Conservation (phyloP, 306 rosid species). For the Acacia confusa region DNA sequence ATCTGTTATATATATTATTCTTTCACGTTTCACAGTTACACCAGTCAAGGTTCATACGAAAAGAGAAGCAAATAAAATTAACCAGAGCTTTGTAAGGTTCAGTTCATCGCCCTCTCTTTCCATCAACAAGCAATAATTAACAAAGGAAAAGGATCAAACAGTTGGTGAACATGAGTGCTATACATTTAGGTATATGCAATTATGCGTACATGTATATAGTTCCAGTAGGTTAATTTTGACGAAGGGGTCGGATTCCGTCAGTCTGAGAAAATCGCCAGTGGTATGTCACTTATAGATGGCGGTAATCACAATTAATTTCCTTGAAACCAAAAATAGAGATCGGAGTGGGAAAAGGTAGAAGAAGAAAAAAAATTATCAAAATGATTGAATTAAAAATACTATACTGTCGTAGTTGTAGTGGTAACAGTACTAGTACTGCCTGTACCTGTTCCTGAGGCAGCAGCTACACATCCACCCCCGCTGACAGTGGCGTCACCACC, state of each 20-base stretch:
- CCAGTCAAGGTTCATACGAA: neutral
- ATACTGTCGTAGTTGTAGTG: conserved; percentile 52
- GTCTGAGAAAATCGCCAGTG: conserved; percentile 38
- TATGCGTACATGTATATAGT: neutral
- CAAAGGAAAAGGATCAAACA: neutral
- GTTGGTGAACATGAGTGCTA: neutral
- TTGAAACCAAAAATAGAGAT: conserved; percentile 30
- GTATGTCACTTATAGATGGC: conserved; percentile 42
- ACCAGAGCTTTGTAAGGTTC: neutral
- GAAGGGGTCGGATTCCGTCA: conserved; percentile 31
- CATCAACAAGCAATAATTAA: neutral
- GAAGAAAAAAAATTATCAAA: conserved; percentile 20
- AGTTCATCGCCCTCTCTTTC: conserved; percentile 7
- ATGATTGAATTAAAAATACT: conserved; percentile 42
- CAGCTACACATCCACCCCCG: conserved; percentile 27
- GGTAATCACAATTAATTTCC: conserved; percentile 62
- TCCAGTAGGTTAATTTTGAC: conserved; percentile 13
- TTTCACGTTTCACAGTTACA: neutral
- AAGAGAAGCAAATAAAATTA: neutral
- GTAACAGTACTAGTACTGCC: conserved; percentile 27
- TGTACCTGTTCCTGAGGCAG: conserved; percentile 35
- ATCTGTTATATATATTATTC: conserved; percentile 2
- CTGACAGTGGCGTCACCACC: neutral
- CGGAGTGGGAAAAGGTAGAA: neutral
- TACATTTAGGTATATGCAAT: neutral